Base-by-base conservation (phyloP, 345 rosid genomes). In the Litchi chinensis region DNA sequence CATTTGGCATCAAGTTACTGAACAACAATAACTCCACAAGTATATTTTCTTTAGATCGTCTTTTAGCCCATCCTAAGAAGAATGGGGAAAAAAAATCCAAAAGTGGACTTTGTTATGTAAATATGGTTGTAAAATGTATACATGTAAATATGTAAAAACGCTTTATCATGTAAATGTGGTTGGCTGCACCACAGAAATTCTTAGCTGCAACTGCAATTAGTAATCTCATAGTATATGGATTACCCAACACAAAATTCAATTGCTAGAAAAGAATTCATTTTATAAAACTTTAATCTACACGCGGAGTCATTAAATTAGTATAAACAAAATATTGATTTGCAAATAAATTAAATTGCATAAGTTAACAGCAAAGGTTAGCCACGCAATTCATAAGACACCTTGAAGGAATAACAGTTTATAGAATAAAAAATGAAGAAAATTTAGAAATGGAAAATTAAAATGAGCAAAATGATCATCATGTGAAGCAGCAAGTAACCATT, bases 171-270 rank as follows among this genome's bases (percentile, higher is more conserved):
- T 28, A 72, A 54, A 72, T 28, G 22, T 4, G 3, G 59, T 6
- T 37, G 18, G 52, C 74, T 44, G 57, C 37, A 46, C 41, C 60
- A 70, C 74, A 26, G 16, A 72, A 32, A 26, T 22, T 12, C 21
- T 56, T 73, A 77, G 74, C 80, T 68, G 77, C 80, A 76, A 46
- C 77, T 65, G 77, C 80, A 76, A 37, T 54, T 52, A 24, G 80
- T 65, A 65, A 77, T 56, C 77, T 68, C 74, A 76, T 76, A 41
- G 62, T 10, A 57, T 8, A 73, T 56, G 62, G 52, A 57, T 74
- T 73, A 39, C 64, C 75, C 32, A 48, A 72, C 60, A 67, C 10
- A 57, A 68, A 60, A 57, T 37, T 43, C 64, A 65, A 46, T 56
- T 19, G 77, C 48, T 41, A 46, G 12, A 46, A 32, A 32, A 65